Conservation (phyloP, 163 green algal species). For the Scenedesmus sp. region DNA sequence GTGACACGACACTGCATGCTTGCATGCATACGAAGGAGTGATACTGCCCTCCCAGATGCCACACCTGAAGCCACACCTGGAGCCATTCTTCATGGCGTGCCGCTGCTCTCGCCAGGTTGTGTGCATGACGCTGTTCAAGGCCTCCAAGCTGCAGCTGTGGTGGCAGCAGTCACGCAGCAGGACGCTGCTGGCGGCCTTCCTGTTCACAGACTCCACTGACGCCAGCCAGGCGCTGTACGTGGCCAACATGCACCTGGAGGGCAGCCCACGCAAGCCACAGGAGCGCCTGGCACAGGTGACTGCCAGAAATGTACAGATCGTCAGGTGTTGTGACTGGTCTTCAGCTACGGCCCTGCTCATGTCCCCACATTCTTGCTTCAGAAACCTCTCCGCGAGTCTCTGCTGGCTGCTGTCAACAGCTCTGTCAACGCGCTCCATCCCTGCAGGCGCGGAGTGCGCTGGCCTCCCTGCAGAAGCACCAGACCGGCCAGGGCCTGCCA, state of each 20-base stretch:
- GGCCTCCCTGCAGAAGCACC: conserved; percentile 8
- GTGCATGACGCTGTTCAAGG: conserved; percentile 39
- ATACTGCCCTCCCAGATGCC: too few species aligned
- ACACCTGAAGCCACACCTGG: background rate
- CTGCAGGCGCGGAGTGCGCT: conserved; percentile 39
- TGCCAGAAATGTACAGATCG: too few species aligned
- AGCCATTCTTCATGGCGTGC: background rate
- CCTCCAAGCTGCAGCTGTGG: conserved; percentile 34
- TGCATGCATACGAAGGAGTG: too few species aligned
- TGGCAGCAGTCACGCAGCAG: conserved; percentile 30
- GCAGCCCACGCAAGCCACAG: conserved; percentile 32
- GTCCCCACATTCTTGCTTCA: too few species aligned
- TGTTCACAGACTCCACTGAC: conserved; percentile 14
- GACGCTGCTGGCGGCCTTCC: conserved; percentile 13
- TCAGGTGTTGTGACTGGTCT: too few species aligned
- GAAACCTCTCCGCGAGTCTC: too few species aligned
- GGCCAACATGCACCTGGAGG: conserved; percentile 53
- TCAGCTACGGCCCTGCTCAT: too few species aligned
- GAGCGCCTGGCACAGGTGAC: conserved; percentile 38
- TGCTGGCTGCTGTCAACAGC: too few species aligned
- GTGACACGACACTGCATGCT: too few species aligned
- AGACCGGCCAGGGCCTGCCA: conserved; percentile 10
- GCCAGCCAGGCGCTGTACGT: conserved; percentile 41
- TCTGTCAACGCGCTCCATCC: background rate
- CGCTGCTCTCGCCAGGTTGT: conserved; percentile 3